Evolutionary conservation across 352 stramenopile species (phyloP), one percentile per base, ranked within the genome.

Genomic region (Phytophthora sp.): DNA sequence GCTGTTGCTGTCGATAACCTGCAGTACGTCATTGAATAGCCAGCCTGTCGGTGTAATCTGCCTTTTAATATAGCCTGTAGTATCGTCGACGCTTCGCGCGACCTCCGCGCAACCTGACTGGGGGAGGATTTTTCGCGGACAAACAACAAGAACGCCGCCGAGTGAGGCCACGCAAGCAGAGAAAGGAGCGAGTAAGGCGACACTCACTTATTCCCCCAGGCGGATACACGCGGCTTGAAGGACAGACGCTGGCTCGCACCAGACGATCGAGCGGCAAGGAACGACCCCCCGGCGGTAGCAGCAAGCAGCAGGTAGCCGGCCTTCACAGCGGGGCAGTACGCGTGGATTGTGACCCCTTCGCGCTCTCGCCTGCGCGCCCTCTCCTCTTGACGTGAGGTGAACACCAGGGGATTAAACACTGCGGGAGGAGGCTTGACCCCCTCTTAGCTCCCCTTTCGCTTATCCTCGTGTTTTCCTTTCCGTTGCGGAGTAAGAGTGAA

Each of bases 81-180:
- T 51, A 51, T 18, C 16, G 44, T 58, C 26, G 31, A 30, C 50
- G n/a, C n/a, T 52, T 59, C 44, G 47, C 46, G 59, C 59, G 57
- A 58, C 45, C 9, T 69, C 59, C 33, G 26, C 21, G 54, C 47
- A 51, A 70, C 46, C 53, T 18, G 18, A 35, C 27, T 15, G 54
- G 62, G 69, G 63, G 64, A 63, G 57, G 57, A 70, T 73, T 76
- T 73, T 60, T 60, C 42, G 49, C 68, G 55, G 45, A 67, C 69
- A 77, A 66, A 77, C 65, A 74, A 77, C 70, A 38, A 76, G 35
- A 69, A 66, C 45, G 60, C 23, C 50, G 42, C 15, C 46, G 35
- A 68, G 64, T 60, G 58, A 74, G 50, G 39, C 69, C 64, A 74
- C 55, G 53, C 52, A 71, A 76, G 63, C 64, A 63, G 63, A 69